A percentile compares a stretch with the other conserved stretches of the same genome.
These are phyloP conservation scores for Hygrophorus pudorinus DNA, from an alignment of 768 basidiomycete genomes.

Conservation along the genomic window DNA sequence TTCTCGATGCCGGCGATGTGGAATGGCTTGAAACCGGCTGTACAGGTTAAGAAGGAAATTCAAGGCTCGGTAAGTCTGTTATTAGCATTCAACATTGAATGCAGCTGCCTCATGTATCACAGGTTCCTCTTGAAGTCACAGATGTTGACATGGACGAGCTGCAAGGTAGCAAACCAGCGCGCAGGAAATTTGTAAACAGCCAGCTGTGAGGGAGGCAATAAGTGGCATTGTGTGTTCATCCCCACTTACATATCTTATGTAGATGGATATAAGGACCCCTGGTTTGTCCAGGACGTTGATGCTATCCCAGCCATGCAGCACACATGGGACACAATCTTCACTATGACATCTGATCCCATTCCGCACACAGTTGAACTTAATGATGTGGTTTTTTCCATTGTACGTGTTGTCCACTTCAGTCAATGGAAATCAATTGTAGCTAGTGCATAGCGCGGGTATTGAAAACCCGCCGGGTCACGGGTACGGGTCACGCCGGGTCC, in stretches of 20 bases:
- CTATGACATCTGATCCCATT: neutral
- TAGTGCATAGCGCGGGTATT: no score
- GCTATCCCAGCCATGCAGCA: slow-evolving; percentile 3
- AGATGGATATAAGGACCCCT: slow-evolving; percentile 3
- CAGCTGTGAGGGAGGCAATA: neutral
- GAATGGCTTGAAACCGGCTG: no score
- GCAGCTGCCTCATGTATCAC: neutral
- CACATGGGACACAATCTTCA: neutral
- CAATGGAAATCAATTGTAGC: neutral
- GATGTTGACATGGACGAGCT: neutral
- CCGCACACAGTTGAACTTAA: neutral
- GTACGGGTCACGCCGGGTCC: no score
- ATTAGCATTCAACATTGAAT: no score
- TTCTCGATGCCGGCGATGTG: no score
- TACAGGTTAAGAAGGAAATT: no score
- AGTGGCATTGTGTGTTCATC: slow-evolving; percentile 1
- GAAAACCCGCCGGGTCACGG: no score
- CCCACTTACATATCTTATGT: slow-evolving; percentile 5
- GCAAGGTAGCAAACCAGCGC: neutral
- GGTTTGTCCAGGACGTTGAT: neutral
- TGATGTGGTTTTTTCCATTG: neutral
- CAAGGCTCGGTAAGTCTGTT: no score
- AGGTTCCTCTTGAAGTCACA: neutral
- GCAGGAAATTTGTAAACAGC: neutral
- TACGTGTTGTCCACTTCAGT: neutral